Evolutionary conservation across 352 stramenopile genomes (phyloP).

Genomic region (Phytophthora fragariaefolia): DNA sequence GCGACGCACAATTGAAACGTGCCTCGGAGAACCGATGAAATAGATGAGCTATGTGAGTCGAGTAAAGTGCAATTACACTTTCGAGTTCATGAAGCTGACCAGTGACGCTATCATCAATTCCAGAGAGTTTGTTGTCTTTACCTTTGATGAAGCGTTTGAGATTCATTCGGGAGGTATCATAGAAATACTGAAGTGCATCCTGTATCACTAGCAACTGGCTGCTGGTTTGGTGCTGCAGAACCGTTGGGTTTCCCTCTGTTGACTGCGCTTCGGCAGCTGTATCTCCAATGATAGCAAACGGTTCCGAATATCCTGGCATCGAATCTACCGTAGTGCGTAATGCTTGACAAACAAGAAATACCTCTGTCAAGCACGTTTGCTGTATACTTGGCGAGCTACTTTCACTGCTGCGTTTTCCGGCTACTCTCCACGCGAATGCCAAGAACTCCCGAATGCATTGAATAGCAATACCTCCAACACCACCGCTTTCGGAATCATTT

Average conservation of each 20-base stretch:
- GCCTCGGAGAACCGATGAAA: conserved; percentile 47
- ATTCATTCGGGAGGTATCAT: conserved; percentile 30
- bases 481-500: not conserved
- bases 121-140: not conserved
- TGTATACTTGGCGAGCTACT: not conserved
- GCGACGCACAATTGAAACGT: conserved; percentile 30
- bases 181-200: conserved; percentile 34
- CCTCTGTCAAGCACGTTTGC: conserved; percentile 50
- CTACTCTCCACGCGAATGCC: conserved; percentile 49
- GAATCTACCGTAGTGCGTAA: conserved; percentile 33
- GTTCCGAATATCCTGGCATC: conserved; percentile 21
- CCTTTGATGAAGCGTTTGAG: conserved; percentile 4
- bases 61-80: conserved; percentile 48
- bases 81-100: conserved; percentile 36
- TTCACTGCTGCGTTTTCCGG: conserved; percentile 36
- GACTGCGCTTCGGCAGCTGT: conserved; percentile 5
- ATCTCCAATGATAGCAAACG: not conserved
- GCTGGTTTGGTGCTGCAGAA: conserved; percentile 9
- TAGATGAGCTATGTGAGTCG: conserved; percentile 48
- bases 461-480: conserved; percentile 11
- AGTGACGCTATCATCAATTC: not conserved
- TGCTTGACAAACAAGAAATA: conserved; percentile 49
- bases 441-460: conserved; percentile 51
- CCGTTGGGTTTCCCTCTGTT: not conserved
- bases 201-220: not conserved